Percentiles rank a stretch among this genome's conserved stretches.
Conservation (phyloP, 345 rosid species). For the Euphorbia tirucalli region DNA sequence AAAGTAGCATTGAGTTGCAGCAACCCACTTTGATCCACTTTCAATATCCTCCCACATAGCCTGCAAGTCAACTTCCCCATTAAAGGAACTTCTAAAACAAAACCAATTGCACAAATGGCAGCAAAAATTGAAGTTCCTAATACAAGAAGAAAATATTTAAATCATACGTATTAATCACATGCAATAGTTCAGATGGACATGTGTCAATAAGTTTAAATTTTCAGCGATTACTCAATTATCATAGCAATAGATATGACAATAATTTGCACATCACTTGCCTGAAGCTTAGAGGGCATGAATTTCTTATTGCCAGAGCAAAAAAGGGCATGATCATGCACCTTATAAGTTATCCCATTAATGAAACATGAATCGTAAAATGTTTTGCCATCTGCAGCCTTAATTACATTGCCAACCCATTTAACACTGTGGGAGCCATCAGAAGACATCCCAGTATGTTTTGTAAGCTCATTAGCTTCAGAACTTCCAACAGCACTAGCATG, state of each 20-base stretch:
- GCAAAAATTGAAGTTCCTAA: background rate
- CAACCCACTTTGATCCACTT: slow-evolving; percentile 58
- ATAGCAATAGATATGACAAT: background rate
- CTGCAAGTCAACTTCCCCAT: slow-evolving; percentile 29
- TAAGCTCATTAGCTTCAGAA: slow-evolving; percentile 21
- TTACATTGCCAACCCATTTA: slow-evolving; percentile 43
- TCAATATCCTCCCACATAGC: slow-evolving; percentile 65
- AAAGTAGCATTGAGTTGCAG: slow-evolving; percentile 54
- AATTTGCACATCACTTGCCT: slow-evolving; percentile 36
- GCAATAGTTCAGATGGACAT: background rate
- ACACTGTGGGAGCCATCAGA: slow-evolving; percentile 28
- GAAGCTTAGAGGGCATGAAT: slow-evolving; percentile 57
- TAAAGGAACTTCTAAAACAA: background rate
- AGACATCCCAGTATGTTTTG: slow-evolving; percentile 18
- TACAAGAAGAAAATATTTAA: background rate
- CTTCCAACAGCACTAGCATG: slow-evolving; percentile 28
- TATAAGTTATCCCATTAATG: slow-evolving; percentile 48
- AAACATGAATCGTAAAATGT: slow-evolving; percentile 48
- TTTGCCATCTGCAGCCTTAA: slow-evolving; percentile 45
- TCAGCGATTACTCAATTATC: background rate
- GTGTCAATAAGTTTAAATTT: background rate
- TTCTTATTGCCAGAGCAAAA: slow-evolving; percentile 39
- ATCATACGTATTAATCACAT: background rate
- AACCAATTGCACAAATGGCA: background rate
- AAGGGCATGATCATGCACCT: slow-evolving; percentile 57